Base-by-base conservation (phyloP, 345 rosid species). In the Moringa oleifera region DNA sequence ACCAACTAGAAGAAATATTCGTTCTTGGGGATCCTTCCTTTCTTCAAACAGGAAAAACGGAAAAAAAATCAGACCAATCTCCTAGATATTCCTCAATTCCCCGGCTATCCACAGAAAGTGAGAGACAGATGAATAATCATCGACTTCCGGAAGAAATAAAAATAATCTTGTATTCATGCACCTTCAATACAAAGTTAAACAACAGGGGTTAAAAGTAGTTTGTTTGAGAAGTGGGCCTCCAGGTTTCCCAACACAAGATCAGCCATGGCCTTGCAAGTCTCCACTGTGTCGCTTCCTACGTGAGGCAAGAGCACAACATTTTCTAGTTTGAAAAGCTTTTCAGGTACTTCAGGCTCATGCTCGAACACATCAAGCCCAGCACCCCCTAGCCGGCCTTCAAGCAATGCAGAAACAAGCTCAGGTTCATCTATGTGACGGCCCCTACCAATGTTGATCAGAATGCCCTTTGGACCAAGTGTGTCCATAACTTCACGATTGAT, bases 221-320 rank as follows among this genome's bases (percentile, higher is more conserved):
- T 71, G 16, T 75, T 76, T 51, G 64, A 58, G 67, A 83, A 83
- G 21, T 78, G 81, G 0, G 88, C 88, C 69, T 75, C 85, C 73
- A 83, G 58, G 73, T 80, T 83, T 45, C 71, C 69, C 0, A 82
- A n/a, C 24, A 79, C 84, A 65, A 82, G 73, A 59, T 82, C 84
- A 6, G 88, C 85, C 88, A 83, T 77, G 49, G 50, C 76, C 64
- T 66, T 71, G 22, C 79, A 66, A 37, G 85, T 76, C 65, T 83
- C 88, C 56, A 74, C 75, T 1, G 83, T 81, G 66, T 56, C 92
- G 66, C 81, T 82, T 61, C 84, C 96, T 13, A 82, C 79, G 24
- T 86, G 96, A 59, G 91, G 91, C 70, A 72, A 65, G 12, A 86
- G 85, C 46, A 89, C 85, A 37, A 84, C 87, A 61, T 84, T 89